phyloP scores from a whole-genome alignment of 140 eudicot species.

The Anethum foeniculum region DNA sequence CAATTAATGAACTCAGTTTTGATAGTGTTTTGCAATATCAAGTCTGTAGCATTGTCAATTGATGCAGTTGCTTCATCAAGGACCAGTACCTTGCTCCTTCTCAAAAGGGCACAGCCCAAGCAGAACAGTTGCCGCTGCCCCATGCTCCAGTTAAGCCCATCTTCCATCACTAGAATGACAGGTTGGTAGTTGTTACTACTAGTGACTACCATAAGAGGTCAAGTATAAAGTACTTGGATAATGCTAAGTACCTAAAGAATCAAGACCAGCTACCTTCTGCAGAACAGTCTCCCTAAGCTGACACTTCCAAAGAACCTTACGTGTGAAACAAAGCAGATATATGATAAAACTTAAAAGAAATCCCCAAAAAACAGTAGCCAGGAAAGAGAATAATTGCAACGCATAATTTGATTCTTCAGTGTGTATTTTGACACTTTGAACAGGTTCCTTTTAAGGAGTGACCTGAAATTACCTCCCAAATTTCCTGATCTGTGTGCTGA shows the following conservation, averaged over 20 bases:
- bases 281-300: slow-evolving; percentile 80
- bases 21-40: slow-evolving; percentile 72
- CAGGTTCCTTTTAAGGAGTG: not conserved
- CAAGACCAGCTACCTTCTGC: slow-evolving; percentile 62
- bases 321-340: slow-evolving; percentile 4
- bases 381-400: not conserved
- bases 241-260: slow-evolving; percentile 51
- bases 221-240: not conserved
- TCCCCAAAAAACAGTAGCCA: not conserved
- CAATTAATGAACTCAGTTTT: slow-evolving; percentile 77
- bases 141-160: slow-evolving; percentile 97
- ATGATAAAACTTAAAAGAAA: not conserved
- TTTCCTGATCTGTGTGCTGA: slow-evolving; percentile 58
- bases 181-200: not conserved
- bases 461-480: slow-evolving; percentile 76
- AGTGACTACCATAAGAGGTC: not conserved
- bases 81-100: slow-evolving; percentile 80
- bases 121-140: slow-evolving; percentile 92
- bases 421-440: not conserved
- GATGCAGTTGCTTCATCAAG: slow-evolving; percentile 98
- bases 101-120: slow-evolving; percentile 81
- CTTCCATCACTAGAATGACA: slow-evolving; percentile 61
- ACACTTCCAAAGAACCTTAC: slow-evolving; percentile 81
- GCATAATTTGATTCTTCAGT: not conserved
- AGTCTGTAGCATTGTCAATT: slow-evolving; percentile 85